Evolutionary conservation across 306 rosid genomes (phyloP).

Genomic region (Vicia faba): DNA sequence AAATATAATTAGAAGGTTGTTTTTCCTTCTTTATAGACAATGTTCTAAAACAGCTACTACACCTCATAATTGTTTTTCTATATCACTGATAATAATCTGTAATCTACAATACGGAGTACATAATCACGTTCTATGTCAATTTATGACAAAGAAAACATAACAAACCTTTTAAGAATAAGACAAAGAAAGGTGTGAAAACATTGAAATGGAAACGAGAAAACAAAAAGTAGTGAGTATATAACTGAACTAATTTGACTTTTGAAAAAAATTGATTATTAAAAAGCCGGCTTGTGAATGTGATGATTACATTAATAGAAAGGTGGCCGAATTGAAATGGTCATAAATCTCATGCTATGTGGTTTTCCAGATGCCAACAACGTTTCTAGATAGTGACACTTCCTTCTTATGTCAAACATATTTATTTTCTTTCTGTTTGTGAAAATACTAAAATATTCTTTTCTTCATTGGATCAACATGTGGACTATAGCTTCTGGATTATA

Average conservation of each 20-base stretch:
- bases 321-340: constrained; percentile 11
- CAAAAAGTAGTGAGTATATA: not conserved
- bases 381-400: constrained; percentile 3
- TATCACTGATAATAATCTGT: not conserved
- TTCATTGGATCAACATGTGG: not conserved
- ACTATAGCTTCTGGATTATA: too few species aligned
- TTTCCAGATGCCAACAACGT: not conserved
- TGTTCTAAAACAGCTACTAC: constrained; percentile 6
- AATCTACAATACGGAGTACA: not conserved
- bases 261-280: not conserved
- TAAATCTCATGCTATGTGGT: not conserved
- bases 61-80: constrained; percentile 4
- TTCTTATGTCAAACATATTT: not conserved
- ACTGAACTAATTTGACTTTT: constrained; percentile 4
- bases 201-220: not conserved
- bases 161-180: constrained; percentile 1
- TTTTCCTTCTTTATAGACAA: not conserved
- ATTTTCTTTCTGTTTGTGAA: too few species aligned
- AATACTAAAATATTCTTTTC: too few species aligned
- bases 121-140: not conserved
- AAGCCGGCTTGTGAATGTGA: constrained; percentile 1
- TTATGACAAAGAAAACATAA: not conserved
- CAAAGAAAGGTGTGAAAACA: not conserved
- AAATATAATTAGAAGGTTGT: constrained; percentile 20
- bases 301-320: not conserved